These are phyloP conservation scores for Candida parachauliodes DNA, from an alignment of 805 yeast genomes.

Conservation along the genomic window DNA sequence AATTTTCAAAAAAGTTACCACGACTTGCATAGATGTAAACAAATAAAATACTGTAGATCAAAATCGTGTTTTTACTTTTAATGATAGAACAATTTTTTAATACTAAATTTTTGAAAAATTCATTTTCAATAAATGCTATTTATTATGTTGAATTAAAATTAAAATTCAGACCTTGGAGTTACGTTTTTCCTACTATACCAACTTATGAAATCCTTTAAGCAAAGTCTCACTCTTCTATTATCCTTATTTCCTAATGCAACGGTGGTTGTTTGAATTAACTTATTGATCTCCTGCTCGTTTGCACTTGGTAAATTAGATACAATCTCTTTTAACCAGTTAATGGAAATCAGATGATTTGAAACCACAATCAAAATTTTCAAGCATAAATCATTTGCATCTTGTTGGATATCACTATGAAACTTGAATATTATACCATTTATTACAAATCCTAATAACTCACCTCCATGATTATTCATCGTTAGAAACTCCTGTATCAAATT, in stretches of 20 bases:
- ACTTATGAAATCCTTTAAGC: conserved; percentile 71
- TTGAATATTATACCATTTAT: conserved; percentile 66
- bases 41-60: no score
- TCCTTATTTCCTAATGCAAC: conserved; percentile 65
- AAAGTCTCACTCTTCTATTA: conserved; percentile 66
- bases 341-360: conserved; percentile 37
- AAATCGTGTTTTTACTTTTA: no score
- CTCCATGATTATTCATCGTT: conserved; percentile 47
- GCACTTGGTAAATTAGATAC: conserved; percentile 61
- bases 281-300: conserved; percentile 62
- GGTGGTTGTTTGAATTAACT: conserved; percentile 54
- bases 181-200: conserved; percentile 83
- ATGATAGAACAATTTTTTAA: no score
- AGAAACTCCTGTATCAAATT: conserved; percentile 46
- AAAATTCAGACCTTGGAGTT: conserved; percentile 28
- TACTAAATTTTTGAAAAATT: no score
- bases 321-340: conserved; percentile 61
- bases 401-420: conserved; percentile 65
- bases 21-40: no score
- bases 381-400: conserved; percentile 73
- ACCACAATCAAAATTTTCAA: conserved; percentile 56
- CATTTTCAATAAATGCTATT: no score
- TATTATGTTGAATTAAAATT: neutral
- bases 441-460: conserved; percentile 48
- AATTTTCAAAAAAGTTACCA: no score